Evolutionary conservation across 2,329 filamentous ascomycete genomes (phyloP).

Genomic region (Fusarium lateritium): DNA sequence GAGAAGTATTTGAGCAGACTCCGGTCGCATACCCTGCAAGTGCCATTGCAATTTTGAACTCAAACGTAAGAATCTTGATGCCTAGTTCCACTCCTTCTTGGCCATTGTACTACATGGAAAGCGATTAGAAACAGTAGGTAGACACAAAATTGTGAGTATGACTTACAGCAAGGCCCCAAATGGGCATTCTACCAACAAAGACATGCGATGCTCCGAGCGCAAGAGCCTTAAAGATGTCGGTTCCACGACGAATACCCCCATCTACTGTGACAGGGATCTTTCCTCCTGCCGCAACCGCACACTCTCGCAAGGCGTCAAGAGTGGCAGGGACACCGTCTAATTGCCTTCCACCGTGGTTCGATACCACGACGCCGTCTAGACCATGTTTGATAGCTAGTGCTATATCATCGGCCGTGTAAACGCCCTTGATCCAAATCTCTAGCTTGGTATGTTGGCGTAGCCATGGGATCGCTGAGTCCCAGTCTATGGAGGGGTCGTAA

Average conservation of each 20-base stretch:
- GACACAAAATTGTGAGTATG: fast-evolving
- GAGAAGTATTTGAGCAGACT: no score
- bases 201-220: not conserved
- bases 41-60: conserved; percentile 4
- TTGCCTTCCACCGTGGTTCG: conserved; percentile 11
- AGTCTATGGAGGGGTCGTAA: not conserved
- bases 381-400: not conserved
- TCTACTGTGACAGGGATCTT: not conserved
- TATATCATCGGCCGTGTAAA: no score
- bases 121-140: not conserved
- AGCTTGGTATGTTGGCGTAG: conserved; percentile 3
- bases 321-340: conserved; percentile 2
- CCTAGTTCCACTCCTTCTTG: not conserved
- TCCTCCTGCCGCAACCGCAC: not conserved
- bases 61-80: not conserved
- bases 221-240: conserved; percentile 10
- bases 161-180: conserved; percentile 5
- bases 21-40: not conserved
- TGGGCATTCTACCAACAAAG: conserved; percentile 9
- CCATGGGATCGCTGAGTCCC: conserved; percentile 5
- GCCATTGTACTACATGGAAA: not conserved
- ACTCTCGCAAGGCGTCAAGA: conserved; percentile 1
- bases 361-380: conserved; percentile 7
- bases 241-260: conserved; percentile 6
- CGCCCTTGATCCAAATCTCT: conserved; percentile 9